These are phyloP conservation scores for Tulasnella sp. DNA, from an alignment of 768 basidiomycete species.

Conservation along the genomic window DNA sequence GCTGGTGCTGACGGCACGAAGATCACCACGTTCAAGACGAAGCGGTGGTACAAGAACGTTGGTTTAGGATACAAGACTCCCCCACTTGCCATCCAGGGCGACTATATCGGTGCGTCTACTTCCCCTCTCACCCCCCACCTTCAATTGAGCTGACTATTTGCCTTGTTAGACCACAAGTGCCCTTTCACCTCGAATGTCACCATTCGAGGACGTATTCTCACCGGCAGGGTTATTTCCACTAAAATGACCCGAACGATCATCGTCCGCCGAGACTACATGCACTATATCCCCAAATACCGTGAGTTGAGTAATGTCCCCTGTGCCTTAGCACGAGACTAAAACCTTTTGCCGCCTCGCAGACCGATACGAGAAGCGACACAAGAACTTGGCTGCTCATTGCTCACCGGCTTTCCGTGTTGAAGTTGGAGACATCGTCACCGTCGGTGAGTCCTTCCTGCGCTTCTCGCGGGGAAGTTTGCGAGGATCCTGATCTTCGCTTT, in stretches of 20 bases:
- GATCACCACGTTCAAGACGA: constrained; percentile 75
- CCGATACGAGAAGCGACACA: constrained; percentile 98
- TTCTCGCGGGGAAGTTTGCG: background rate
- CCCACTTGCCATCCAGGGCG: constrained; percentile 85
- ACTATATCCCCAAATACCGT: constrained; percentile 99
- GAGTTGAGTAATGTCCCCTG: constrained; percentile 26
- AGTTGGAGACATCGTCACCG: constrained; percentile 85
- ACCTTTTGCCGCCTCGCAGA: constrained; percentile 34
- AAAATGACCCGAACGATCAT: constrained; percentile 99
- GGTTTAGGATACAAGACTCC: constrained; percentile 97
- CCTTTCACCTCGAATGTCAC: constrained; percentile 96
- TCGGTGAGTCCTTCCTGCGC: constrained; percentile 47
- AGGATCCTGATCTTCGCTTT: constrained; percentile 11
- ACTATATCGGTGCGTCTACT: constrained; percentile 75
- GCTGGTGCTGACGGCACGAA: constrained; percentile 63
- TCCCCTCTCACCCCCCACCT: background rate
- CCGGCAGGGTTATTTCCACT: constrained; percentile 93
- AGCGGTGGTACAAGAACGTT: constrained; percentile 99
- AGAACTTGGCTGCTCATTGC: constrained; percentile 93
- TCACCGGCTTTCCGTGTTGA: constrained; percentile 99
- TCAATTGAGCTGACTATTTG: background rate
- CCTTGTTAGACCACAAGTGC: constrained; percentile 87
- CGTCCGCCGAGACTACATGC: constrained; percentile 89
- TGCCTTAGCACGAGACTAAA: background rate
- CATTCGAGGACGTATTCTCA: constrained; percentile 97